A percentile compares a stretch with the other conserved stretches of the same genome.
These are phyloP conservation scores for Moniliophthora roreri DNA, from an alignment of 1,284 basidiomycete genomes.

Conservation along the genomic window DNA sequence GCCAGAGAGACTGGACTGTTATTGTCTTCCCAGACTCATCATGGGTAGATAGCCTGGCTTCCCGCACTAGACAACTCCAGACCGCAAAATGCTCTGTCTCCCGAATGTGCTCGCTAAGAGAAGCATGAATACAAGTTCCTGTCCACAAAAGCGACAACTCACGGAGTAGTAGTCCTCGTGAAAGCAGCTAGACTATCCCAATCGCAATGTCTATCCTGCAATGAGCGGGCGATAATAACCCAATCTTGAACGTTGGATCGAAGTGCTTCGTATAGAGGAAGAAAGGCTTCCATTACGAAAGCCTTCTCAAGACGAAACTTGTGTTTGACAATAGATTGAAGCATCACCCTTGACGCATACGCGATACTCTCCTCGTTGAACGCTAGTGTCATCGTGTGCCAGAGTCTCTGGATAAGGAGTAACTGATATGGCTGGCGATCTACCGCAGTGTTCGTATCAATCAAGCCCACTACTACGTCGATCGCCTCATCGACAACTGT, in stretches of 20 bases:
- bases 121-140: not conserved
- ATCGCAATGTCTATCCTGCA: not conserved
- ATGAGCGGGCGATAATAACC: not conserved
- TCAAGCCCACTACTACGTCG: not conserved
- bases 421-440: not conserved
- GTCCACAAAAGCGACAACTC: not conserved
- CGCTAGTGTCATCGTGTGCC: not conserved
- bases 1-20: too few relatives aligned
- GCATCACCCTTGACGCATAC: not conserved
- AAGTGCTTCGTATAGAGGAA: not conserved
- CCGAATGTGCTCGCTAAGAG: not conserved
- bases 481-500: constrained; percentile 24
- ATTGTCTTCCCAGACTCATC: too few relatives aligned
- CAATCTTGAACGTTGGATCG: not conserved
- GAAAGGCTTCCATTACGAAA: not conserved
- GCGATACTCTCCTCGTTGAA: not conserved
- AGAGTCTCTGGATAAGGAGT: not conserved
- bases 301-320: not conserved
- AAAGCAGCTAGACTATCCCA: not conserved
- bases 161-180: not conserved
- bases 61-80: not conserved
- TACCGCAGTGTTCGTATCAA: not conserved
- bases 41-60: not conserved
- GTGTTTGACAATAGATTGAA: not conserved
- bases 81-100: not conserved